phyloP scores from a whole-genome alignment of 192 early-diverging fungal genomes.

The Podila clonocystis region DNA sequence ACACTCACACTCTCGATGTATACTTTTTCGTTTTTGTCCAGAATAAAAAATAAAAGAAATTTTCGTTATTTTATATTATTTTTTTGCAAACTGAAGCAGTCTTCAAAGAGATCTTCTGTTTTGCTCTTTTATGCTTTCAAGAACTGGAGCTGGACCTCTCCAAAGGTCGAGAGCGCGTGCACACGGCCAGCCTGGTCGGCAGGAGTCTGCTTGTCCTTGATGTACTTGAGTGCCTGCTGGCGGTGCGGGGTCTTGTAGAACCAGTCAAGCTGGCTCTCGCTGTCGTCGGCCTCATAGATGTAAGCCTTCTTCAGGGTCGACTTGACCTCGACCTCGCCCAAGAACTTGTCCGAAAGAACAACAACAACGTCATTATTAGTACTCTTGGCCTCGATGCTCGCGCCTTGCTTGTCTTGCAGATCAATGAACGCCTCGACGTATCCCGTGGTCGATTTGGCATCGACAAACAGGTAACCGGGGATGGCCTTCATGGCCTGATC shows the following conservation, averaged over 20 bases:
- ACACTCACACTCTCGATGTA: no score
- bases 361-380: background rate
- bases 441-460: background rate
- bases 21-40: background rate
- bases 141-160: no score
- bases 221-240: background rate
- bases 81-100: no score
- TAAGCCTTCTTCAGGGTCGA: background rate
- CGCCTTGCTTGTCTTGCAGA: background rate
- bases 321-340: background rate
- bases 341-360: background rate
- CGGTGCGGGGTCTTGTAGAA: background rate
- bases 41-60: background rate
- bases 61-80: no score
- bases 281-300: background rate
- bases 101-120: no score
- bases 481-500: background rate
- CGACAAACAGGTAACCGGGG: background rate
- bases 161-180: no score
- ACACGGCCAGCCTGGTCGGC: background rate
- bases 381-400: background rate
- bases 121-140: no score
- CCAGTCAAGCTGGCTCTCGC: background rate
- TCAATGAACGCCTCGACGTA: conserved; percentile 2
- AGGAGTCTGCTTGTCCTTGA: background rate